Conservation (phyloP, 176 grass and related monocot species). For the Carex cristatella region DNA sequence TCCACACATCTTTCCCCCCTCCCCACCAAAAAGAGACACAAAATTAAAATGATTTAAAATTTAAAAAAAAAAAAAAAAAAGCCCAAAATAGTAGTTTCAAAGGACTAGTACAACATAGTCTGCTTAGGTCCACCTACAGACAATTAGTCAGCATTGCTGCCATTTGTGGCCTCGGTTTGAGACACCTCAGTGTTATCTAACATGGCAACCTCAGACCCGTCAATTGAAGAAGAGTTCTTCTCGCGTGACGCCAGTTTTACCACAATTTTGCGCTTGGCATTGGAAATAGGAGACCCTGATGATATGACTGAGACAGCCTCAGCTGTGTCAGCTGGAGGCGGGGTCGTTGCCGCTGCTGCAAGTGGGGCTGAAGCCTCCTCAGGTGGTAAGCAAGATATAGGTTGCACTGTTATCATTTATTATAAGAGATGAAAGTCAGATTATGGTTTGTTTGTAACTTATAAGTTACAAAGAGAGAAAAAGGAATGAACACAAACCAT, state of each 20-base stretch:
- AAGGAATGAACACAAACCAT: not conserved
- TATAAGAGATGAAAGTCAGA: not conserved
- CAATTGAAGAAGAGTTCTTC: constrained; percentile 5
- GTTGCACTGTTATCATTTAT: constrained; percentile 16
- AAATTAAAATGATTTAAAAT: not conserved
- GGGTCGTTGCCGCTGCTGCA: not conserved
- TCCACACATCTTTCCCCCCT: not conserved
- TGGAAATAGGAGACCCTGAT: not conserved
- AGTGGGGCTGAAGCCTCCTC: not conserved
- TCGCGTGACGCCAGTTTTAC: not conserved
- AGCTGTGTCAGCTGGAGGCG: not conserved
- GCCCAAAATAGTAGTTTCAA: not conserved
- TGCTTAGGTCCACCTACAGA: not conserved
- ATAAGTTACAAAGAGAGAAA: not conserved
- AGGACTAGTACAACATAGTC: not conserved
- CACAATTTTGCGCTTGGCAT: constrained; percentile 6
- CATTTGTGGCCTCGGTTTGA: not conserved
- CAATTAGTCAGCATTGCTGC: not conserved
- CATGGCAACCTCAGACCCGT: not conserved
- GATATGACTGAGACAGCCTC: not conserved
- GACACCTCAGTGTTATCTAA: not conserved
- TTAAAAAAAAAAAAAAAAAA: not conserved
- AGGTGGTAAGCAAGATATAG: constrained; percentile 1
- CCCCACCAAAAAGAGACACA: not conserved
- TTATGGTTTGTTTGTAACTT: not conserved